Conservation (phyloP, 2,329 filamentous ascomycete genomes). For the Phaeophleospora eucalypticola region DNA sequence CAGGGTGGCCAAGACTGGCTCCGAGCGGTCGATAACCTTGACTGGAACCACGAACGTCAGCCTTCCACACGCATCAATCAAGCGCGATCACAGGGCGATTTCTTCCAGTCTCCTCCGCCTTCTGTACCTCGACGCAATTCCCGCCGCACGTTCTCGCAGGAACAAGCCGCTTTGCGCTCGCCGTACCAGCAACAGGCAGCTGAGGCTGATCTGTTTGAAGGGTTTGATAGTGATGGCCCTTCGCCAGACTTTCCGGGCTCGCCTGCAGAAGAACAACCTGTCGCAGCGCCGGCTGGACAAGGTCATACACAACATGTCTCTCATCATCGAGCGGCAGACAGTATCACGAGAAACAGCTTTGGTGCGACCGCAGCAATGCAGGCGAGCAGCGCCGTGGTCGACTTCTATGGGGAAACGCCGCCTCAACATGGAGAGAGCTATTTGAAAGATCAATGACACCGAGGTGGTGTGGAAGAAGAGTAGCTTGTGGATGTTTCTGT, state of each 20-base stretch:
- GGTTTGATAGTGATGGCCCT: constrained; percentile 23
- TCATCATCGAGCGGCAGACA: constrained; percentile 29
- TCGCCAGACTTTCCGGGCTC: constrained; percentile 7
- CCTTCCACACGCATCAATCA: constrained; percentile 5
- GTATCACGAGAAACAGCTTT: constrained; percentile 28
- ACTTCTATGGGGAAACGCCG: constrained; percentile 14
- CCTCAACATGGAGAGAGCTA: constrained; percentile 6
- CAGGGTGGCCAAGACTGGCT: constrained; percentile 26
- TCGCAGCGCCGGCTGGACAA: neutral
- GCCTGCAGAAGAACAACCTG: neutral
- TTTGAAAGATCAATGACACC: neutral
- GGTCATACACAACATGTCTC: constrained; percentile 12
- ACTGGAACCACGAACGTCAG: constrained; percentile 23
- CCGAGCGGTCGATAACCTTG: constrained; percentile 25
- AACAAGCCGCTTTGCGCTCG: constrained; percentile 9
- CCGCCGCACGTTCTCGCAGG: constrained; percentile 21
- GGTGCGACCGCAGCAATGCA: constrained; percentile 26
- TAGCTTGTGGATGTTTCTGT: neutral
- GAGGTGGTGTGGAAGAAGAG: neutral
- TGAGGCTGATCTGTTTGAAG: constrained; percentile 16
- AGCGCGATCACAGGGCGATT: neutral
- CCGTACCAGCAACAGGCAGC: neutral
- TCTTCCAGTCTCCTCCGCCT: constrained; percentile 13
- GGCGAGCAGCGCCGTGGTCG: constrained; percentile 12
- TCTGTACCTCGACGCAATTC: constrained; percentile 25